phyloP scores from a whole-genome alignment of 148 eudicot species.

The Rhododendron griersonianum region DNA sequence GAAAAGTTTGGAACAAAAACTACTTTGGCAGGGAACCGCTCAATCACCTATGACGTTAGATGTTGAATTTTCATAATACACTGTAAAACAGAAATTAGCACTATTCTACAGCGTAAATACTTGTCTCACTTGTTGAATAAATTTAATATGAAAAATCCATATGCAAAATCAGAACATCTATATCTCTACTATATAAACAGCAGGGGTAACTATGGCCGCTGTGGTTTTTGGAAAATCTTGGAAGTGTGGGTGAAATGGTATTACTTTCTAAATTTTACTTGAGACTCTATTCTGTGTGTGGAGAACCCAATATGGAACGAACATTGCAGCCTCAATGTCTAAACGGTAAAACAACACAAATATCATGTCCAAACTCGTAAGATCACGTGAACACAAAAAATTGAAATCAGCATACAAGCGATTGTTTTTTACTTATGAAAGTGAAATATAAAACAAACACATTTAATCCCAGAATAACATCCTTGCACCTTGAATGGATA shows the following conservation, averaged over 20 bases:
- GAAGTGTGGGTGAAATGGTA: neutral
- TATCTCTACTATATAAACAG: neutral
- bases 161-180: neutral
- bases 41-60: neutral
- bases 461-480: neutral
- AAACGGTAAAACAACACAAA: neutral
- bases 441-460: neutral
- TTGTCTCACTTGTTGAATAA: neutral
- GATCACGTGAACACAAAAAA: neutral
- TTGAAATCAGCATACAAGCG: neutral
- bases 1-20: neutral
- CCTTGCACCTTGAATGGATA: neutral
- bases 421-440: neutral
- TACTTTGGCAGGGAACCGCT: neutral
- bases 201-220: neutral
- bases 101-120: neutral
- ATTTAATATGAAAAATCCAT: neutral
- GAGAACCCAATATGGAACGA: neutral
- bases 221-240: neutral
- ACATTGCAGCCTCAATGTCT: neutral
- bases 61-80: neutral
- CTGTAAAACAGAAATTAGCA: neutral
- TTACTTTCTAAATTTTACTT: neutral
- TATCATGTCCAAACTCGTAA: neutral
- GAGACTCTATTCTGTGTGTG: neutral